Evolutionary conservation across 148 eudicot genomes (phyloP).

Genomic region (Simmondsia chinensis): DNA sequence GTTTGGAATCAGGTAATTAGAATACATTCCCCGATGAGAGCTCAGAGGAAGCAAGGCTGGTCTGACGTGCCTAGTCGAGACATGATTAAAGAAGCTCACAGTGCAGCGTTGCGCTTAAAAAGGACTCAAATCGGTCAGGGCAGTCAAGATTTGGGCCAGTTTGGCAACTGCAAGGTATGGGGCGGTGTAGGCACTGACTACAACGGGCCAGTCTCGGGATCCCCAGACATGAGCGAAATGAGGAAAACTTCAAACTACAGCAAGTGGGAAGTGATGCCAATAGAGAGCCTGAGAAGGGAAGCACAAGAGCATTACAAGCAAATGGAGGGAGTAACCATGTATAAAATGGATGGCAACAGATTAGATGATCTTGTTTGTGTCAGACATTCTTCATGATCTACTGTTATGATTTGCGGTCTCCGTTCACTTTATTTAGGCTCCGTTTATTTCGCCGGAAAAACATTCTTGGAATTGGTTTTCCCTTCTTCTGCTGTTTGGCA

Average conservation of each 20-base stretch:
- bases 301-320: conserved; percentile 72
- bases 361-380: conserved; percentile 91
- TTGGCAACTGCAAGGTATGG: conserved; percentile 95
- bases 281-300: conserved; percentile 59
- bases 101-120: conserved; percentile 66
- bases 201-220: conserved; percentile 70
- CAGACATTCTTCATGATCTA: conserved; percentile 42
- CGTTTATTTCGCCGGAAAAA: too few relatives aligned
- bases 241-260: conserved; percentile 71
- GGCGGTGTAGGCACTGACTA: conserved; percentile 43
- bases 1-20: conserved; percentile 54
- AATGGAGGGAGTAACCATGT: conserved; percentile 74
- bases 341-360: conserved; percentile 95
- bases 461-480: too few relatives aligned
- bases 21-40: conserved; percentile 98
- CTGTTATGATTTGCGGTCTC: too few relatives aligned
- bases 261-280: conserved; percentile 85
- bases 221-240: conserved; percentile 54
- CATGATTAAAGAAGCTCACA: conserved; percentile 64
- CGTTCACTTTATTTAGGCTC: too few relatives aligned
- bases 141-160: conserved; percentile 67
- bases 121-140: conserved; percentile 35
- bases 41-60: conserved; percentile 79
- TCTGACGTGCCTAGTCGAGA: conserved; percentile 79
- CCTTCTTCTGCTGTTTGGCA: too few relatives aligned